Evolutionary conservation across 805 yeast genomes (phyloP), one percentile per base, ranked within the genome.

Genomic region (Candida loeiensis): DNA sequence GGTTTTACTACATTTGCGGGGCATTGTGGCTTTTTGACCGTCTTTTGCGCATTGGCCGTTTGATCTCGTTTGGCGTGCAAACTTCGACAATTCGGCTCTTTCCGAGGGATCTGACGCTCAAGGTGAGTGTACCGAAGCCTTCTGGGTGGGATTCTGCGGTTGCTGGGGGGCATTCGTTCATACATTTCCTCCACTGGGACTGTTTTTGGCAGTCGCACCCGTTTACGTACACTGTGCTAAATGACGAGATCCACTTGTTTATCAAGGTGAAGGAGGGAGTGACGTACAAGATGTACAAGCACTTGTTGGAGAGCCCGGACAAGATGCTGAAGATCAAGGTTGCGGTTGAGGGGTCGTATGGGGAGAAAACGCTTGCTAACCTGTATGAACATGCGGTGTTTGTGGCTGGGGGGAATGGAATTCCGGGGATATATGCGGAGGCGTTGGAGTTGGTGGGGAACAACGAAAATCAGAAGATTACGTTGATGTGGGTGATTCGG

Each of bases 351-450:
- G 86, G 86, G 0, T 80, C 83, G 0, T 80, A 80, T 48, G 85
- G 85, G 1, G 56, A 62, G 3, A 52, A 54, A 12, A 53, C 68
- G 2, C 80, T 79, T 1, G 72, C 76, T 43, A 65, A 65, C 34
- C 63, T 68, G 15, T 77, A 73, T 49, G 66, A 66, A 25, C 66
- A 68, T 34, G 72, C 74, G 1, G 58, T 79, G 6, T 67, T 79
- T 32, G 56, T 80, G 30, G 80, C 82, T 3, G 85, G 85, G 7
- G 86, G 85, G 4, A 76, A 77, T 45, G 86, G 86, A 8, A 69
- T 80, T 50, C 77, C 86, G 0, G 82, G 79, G 0, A 63, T 76
- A 7, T 62, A 73, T 30, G 64, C 77, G 2, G 69, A 76, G 41
- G 76, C 51, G 1, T 25, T 41, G 11, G 50, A 51, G 22, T 47